phyloP scores from a whole-genome alignment of 2,329 filamentous ascomycete species.

The Fusarium transvaalense region DNA sequence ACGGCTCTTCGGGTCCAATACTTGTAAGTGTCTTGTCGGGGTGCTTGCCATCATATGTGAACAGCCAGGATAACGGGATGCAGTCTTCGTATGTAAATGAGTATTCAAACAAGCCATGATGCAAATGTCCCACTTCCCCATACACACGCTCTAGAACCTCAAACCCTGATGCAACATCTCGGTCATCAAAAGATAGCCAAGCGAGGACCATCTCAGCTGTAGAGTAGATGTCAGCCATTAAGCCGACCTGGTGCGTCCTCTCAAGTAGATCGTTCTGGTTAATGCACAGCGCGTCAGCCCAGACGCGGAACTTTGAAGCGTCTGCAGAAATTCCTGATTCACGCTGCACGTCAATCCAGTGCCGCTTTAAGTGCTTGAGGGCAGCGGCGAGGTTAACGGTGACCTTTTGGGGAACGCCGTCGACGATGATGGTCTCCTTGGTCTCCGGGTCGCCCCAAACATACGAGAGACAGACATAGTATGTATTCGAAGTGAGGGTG shows the following conservation, averaged over 20 bases:
- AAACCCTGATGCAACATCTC: background rate
- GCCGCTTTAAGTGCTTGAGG: background rate
- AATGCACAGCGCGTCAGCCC: background rate
- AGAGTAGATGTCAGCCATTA: constrained; percentile 6
- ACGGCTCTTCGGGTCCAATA: no score
- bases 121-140: no score
- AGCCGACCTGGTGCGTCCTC: background rate
- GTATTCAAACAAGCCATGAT: no score
- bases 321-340: no score
- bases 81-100: no score
- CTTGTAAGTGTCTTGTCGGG: no score
- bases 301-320: background rate
- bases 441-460: background rate
- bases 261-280: background rate
- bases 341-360: background rate
- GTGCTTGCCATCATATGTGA: no score
- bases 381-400: background rate
- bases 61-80: no score
- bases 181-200: background rate
- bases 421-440: background rate
- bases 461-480: background rate
- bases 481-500: background rate
- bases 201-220: background rate
- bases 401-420: background rate
- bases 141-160: no score